phyloP scores from a whole-genome alignment of 495 filamentous ascomycete species.

The Podospora anserina region DNA sequence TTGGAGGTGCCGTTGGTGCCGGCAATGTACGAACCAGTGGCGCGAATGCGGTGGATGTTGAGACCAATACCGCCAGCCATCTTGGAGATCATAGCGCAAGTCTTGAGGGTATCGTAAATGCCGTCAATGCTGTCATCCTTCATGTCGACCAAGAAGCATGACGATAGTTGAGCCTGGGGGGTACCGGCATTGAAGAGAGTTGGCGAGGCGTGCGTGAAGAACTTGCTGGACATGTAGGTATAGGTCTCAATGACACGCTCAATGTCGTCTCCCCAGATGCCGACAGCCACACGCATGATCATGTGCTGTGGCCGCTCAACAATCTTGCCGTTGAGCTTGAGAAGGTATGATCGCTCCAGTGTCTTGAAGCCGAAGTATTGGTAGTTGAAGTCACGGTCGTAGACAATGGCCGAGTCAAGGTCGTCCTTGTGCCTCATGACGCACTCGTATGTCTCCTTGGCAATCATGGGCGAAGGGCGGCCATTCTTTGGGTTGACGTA shows the following conservation, averaged over 20 bases:
- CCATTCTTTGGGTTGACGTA: conserved; percentile 95
- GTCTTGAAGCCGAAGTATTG: conserved; percentile 99
- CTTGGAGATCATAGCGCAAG: conserved; percentile 99
- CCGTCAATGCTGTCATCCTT: conserved; percentile 99
- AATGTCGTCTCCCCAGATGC: conserved; percentile 91
- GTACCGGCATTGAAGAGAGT: conserved; percentile 98
- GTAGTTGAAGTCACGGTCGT: conserved; percentile 99
- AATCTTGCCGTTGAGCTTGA: conserved; percentile 88
- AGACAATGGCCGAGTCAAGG: conserved; percentile 97
- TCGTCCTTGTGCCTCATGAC: conserved; percentile 95
- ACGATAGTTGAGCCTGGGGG: conserved; percentile 86
- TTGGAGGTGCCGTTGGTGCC: conserved; percentile 98
- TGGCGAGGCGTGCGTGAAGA: conserved; percentile 96
- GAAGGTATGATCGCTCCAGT: conserved; percentile 92
- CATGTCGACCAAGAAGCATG: conserved; percentile 98
- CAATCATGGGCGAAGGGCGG: conserved; percentile 86
- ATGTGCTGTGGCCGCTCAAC: conserved; percentile 96
- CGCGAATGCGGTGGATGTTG: conserved; percentile 92
- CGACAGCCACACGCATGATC: conserved; percentile 98
- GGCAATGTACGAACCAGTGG: conserved; percentile 94
- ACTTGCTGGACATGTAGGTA: conserved; percentile 95
- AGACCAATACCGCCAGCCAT: conserved; percentile 96
- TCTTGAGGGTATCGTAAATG: conserved; percentile 98
- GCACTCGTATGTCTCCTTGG: conserved; percentile 77
- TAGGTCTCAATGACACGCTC: conserved; percentile 96